Base-by-base conservation (phyloP, 345 rosid species). In the Moringa oleifera region DNA sequence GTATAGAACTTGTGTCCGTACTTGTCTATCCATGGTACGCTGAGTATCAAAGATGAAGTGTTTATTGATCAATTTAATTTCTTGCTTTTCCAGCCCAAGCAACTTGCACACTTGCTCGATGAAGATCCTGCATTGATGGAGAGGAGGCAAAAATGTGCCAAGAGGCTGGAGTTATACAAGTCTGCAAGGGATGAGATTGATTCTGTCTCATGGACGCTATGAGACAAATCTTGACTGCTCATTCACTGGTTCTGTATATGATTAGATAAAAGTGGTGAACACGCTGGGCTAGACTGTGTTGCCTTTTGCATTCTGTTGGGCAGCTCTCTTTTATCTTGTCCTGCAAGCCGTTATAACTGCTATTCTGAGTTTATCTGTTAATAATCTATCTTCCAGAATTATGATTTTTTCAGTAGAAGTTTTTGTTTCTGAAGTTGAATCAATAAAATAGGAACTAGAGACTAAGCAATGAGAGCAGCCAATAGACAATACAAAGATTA, bases 101-200 rank as follows among this genome's bases (percentile, higher is more conserved):
- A 74, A 67, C 81, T 83, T 24, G 77, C 79, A 21, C 50, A 53
- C 51, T 58, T 83, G 64, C 69, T 83, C 75, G 82, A 75, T 49
- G 83, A 81, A 69, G 85, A 83, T 72, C 83, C 85, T 17, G 63
- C 33, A 33, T 52, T 76, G 58, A 76, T 79, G 81, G 83, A 79
- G 62, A 74, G 83, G 62, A 81, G 85, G 71, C 75, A 72, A 47
- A 78, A 66, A 21, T 80, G 80, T 61, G 59, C 64, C 20, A 79
- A 63, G 74, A 79, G 80, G 73, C 85, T 83, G 4, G 77, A 80
- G 78, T 24, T 80, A 20, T 79, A 76, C 72, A 80, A 72, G 61
- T 70, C 77, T 24, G 85, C 85, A 12, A 68, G 88, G 64, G 75
- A 81, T 45, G 83, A 83, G 66, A 83, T 83, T 31, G 85, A 80